Base-by-base conservation (phyloP, 495 filamentous ascomycete genomes). In the Lasiosphaeria ovina region DNA sequence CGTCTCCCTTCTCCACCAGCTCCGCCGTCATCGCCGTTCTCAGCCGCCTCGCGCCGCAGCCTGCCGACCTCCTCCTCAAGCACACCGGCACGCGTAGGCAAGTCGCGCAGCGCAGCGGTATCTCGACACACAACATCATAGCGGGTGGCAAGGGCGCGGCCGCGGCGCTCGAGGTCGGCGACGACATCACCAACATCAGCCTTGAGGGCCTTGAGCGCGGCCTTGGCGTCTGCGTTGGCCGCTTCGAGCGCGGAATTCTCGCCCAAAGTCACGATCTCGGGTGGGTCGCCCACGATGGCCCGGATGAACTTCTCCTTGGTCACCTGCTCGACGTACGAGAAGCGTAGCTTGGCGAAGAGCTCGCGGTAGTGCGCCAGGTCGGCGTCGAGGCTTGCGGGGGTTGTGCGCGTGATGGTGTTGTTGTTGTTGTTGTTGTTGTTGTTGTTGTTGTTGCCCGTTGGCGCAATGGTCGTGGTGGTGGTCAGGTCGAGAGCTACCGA, bases 331-430 rank as follows among this genome's bases (percentile, higher is more conserved):
- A 91, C 82, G 74, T 91, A 98, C 65, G 90, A 95, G 79, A 98
- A 98, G 69, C 92, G 91, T 34, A 98, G 83, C 76, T 97, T 97
- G 47, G 91, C 88, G 74, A 97, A 98, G 35, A 98, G 84, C 76
- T 97, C 94, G 66, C 89, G 89, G 74, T 97, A 96, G 72, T 97
- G 92, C 54, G 83, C 78, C n/a, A 97, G 78, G 71, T 96, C 92
- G 34, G 90, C 90, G 62, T 92, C 87, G 5, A 97, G 80, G 12
- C 85, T 87, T 8, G 87, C 84, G 1, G 91, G 89, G 14, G 87
- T 90, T 0, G 87, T 83, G 54, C 85, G 83, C 53, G 89, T 86
- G 59, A 89, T 77, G 8, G 84, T 80, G 89, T 92, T 35, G 42
- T 69, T 68, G 49, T 60, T 69, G 65, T 42, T 73, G 63, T 81